phyloP scores from a whole-genome alignment of 805 yeast genomes.

The Yarrowia divulgata region DNA sequence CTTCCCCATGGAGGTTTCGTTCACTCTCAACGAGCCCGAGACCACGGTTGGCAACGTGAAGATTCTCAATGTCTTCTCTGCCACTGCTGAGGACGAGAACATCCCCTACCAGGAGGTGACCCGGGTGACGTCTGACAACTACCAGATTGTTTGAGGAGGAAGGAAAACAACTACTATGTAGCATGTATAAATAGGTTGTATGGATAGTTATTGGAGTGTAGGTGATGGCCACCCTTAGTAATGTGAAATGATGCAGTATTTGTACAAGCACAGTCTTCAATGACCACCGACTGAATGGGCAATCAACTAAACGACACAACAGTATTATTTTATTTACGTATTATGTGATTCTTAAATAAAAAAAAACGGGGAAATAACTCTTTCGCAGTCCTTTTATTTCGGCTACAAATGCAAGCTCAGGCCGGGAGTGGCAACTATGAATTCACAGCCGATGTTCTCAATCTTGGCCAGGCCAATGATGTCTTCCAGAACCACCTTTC shows the following conservation, averaged over 20 bases:
- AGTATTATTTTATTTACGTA: too few species aligned
- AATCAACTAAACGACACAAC: too few species aligned
- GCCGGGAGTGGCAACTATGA: conserved; percentile 41
- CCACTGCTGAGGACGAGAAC: conserved; percentile 59
- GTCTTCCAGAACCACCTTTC: conserved; percentile 41
- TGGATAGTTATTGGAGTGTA: too few species aligned
- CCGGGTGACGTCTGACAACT: conserved; percentile 52
- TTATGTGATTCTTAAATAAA: too few species aligned
- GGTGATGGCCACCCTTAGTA: too few species aligned
- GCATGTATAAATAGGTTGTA: conserved; percentile 37
- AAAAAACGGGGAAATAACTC: too few species aligned
- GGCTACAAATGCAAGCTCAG: conserved; percentile 24
- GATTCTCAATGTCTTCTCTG: conserved; percentile 63
- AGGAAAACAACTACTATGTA: conserved; percentile 8
- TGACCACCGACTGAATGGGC: too few species aligned
- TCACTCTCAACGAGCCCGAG: conserved; percentile 54
- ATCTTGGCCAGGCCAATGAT: conserved; percentile 40
- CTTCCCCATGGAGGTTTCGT: conserved; percentile 84
- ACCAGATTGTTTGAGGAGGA: conserved; percentile 43
- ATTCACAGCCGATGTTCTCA: conserved; percentile 23
- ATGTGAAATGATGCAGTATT: too few species aligned
- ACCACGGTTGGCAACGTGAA: conserved; percentile 71
- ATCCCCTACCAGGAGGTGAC: conserved; percentile 72
- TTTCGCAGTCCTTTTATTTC: not conserved
- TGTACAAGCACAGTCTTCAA: too few species aligned